Conservation (phyloP, 139 green algal genomes). For the Bryopsis sp. region DNA sequence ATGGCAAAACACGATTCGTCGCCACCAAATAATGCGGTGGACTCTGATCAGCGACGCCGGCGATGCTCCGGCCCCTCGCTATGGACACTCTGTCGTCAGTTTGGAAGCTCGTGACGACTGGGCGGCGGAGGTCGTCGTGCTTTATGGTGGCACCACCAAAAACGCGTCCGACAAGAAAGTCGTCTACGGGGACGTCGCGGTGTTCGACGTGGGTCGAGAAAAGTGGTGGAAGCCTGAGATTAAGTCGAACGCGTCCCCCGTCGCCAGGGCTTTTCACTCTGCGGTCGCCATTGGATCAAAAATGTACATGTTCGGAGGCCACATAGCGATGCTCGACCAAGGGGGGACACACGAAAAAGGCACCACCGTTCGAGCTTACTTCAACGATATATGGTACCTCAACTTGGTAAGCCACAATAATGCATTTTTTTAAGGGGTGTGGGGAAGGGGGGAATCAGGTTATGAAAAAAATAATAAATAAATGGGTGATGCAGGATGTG, state of each 20-base stretch:
- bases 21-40: no score
- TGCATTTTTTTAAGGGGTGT: neutral
- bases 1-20: no score
- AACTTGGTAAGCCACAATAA: neutral
- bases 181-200: neutral
- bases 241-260: neutral
- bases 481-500: neutral
- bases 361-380: neutral
- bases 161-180: neutral
- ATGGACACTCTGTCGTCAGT: neutral
- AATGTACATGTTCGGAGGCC: neutral
- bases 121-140: neutral
- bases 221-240: neutral
- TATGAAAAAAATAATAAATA: neutral
- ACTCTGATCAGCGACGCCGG: no score
- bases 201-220: neutral
- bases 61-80: neutral
- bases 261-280: neutral
- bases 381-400: constrained; percentile 3
- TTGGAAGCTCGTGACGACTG: neutral
- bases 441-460: no score
- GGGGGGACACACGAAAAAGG: no score
- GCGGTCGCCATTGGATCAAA: neutral
- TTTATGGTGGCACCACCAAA: neutral
- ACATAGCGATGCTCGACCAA: neutral